phyloP scores from a whole-genome alignment of 345 rosid species.

The Garcia nutans region DNA sequence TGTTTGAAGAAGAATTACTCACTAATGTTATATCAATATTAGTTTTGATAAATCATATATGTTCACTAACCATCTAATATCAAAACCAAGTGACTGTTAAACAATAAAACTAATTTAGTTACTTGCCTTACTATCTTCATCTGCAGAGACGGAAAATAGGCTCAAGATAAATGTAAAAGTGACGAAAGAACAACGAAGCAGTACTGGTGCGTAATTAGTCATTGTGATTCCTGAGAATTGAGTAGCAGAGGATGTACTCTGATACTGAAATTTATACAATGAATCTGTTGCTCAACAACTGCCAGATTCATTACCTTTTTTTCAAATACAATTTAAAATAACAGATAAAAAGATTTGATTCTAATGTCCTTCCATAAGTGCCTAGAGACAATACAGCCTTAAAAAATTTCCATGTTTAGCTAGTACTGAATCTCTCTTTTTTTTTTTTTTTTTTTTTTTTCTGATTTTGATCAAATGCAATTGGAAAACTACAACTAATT shows the following conservation, averaged over 20 bases:
- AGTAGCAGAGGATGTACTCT: background rate
- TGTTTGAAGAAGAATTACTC: too few relatives aligned
- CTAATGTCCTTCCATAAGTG: background rate
- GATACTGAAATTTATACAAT: background rate
- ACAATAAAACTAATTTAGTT: background rate
- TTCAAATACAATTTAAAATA: background rate
- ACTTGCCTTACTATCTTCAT: slow-evolving; percentile 17
- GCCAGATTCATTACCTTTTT: background rate
- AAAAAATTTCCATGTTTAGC: background rate
- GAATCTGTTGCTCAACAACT: background rate
- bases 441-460: too few relatives aligned
- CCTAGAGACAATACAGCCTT: background rate
- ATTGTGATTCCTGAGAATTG: background rate
- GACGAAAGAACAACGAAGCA: background rate
- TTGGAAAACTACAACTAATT: too few relatives aligned
- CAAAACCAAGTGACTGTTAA: background rate
- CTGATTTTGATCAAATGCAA: too few relatives aligned
- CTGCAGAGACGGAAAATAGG: background rate
- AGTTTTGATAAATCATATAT: too few relatives aligned
- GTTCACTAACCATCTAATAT: too few relatives aligned
- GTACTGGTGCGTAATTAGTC: background rate
- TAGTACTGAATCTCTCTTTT: too few relatives aligned
- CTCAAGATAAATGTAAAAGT: background rate
- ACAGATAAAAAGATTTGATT: background rate
- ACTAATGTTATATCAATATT: too few relatives aligned